These are phyloP conservation scores for Kodamaea sp. DNA, from an alignment of 1,139 yeast species.

Conservation along the genomic window DNA sequence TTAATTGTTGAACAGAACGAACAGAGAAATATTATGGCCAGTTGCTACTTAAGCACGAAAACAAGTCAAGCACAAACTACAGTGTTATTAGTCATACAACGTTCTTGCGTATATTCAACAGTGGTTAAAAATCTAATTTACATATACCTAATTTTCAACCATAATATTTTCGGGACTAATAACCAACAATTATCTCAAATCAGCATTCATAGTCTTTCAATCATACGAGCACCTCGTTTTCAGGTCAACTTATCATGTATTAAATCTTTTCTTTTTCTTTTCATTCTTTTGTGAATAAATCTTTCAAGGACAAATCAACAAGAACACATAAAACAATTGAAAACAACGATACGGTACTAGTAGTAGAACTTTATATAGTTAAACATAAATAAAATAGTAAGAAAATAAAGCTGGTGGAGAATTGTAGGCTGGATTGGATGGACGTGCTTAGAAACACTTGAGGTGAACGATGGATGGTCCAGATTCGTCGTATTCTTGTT, in stretches of 20 bases:
- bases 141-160: too few species aligned
- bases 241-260: conserved; percentile 11
- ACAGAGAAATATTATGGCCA: too few species aligned
- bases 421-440: conserved; percentile 9
- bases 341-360: conserved; percentile 10
- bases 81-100: too few species aligned
- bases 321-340: conserved; percentile 9
- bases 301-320: conserved; percentile 4
- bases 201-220: too few species aligned
- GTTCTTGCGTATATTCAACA: too few species aligned
- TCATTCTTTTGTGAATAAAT: conserved; percentile 2
- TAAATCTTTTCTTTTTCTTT: conserved; percentile 7
- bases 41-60: too few species aligned
- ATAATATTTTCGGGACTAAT: too few species aligned
- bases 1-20: too few species aligned
- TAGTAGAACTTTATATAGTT: conserved; percentile 7
- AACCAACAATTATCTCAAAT: too few species aligned
- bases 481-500: conserved; percentile 99
- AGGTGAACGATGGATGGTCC: conserved; percentile 99
- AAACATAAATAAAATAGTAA: conserved; percentile 9
- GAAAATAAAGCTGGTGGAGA: conserved; percentile 10
- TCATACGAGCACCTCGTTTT: conserved; percentile 1
- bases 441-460: conserved; percentile 87
- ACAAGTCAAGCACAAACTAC: too few species aligned
- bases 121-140: too few species aligned